A percentile compares a stretch with the other conserved stretches of the same genome.
Conservation (phyloP, 306 rosid species). For the Ziziphus jujuba region DNA sequence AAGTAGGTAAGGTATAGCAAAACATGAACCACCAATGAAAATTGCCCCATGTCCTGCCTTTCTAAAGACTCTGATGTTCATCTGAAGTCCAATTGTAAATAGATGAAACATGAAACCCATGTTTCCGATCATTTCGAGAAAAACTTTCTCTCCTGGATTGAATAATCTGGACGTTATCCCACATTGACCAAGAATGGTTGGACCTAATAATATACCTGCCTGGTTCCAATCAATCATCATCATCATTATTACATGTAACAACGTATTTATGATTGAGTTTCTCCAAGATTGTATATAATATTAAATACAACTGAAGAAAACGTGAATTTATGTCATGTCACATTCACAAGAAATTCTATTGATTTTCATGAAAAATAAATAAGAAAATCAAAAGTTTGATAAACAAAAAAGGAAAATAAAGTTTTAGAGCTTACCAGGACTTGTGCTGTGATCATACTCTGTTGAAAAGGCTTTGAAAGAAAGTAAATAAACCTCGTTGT, state of each 20-base stretch:
- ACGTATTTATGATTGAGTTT: no score
- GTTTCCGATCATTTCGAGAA: constrained; percentile 12
- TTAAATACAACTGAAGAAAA: no score
- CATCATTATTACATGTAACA: no score
- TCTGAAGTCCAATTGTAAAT: constrained; percentile 9
- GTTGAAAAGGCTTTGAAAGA: constrained; percentile 6
- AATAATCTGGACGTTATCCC: not conserved
- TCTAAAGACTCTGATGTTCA: not conserved
- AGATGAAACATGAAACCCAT: constrained; percentile 17
- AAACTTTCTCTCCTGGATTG: constrained; percentile 6
- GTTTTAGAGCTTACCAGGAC: constrained; percentile 1
- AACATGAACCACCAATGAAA: constrained; percentile 7
- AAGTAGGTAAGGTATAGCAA: not conserved
- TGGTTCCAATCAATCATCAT: not conserved
- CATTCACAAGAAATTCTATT: no score
- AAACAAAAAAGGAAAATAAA: not conserved
- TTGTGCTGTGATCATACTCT: constrained; percentile 5
- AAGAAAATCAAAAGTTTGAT: no score
- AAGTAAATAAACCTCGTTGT: not conserved
- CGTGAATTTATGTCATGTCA: no score
- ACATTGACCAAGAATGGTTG: constrained; percentile 3
- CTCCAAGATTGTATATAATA: no score
- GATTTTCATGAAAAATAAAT: no score
- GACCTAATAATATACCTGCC: constrained; percentile 27
- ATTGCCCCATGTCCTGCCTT: constrained; percentile 4